Conservation (phyloP, 208 protist species). For the Trypanosoma brucei region DNA sequence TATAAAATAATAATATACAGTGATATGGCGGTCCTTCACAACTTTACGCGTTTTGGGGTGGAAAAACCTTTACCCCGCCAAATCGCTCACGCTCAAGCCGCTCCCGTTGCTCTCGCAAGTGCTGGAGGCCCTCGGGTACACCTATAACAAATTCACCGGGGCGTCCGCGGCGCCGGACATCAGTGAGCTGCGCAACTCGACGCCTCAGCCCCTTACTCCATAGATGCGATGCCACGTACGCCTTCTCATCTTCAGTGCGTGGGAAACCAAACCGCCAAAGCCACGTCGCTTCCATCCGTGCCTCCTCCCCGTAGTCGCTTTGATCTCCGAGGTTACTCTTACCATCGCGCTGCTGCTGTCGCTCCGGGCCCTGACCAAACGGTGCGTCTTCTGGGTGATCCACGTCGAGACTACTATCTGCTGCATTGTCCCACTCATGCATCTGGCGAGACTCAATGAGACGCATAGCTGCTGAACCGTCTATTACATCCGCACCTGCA, state of each 20-base stretch:
- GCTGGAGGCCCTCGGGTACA: slow-evolving; percentile 79
- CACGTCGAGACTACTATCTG: neutral
- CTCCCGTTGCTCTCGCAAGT: slow-evolving; percentile 74
- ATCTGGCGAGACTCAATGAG: slow-evolving; percentile 22
- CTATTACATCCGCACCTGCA: neutral
- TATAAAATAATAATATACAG: too few species aligned
- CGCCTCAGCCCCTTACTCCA: slow-evolving; percentile 58
- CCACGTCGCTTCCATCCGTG: slow-evolving; percentile 55
- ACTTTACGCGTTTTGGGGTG: slow-evolving; percentile 47
- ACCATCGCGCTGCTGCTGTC: neutral
- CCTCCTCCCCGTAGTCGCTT: slow-evolving; percentile 22
- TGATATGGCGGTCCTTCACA: neutral
- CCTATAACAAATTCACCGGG: slow-evolving; percentile 86
- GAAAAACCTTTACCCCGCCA: slow-evolving; percentile 59
- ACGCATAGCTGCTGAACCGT: slow-evolving; percentile 7
- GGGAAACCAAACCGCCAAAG: slow-evolving; percentile 83
- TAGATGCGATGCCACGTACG: slow-evolving; percentile 46
- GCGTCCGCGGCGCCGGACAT: slow-evolving; percentile 68
- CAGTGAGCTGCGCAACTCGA: slow-evolving; percentile 78
- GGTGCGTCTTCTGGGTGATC: slow-evolving; percentile 19
- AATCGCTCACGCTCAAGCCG: slow-evolving; percentile 77
- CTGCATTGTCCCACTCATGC: slow-evolving; percentile 18
- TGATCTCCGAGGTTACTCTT: neutral
- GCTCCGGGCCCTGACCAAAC: slow-evolving; percentile 19
- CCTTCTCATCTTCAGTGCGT: slow-evolving; percentile 51